Base-by-base conservation (phyloP, 73 alveolate species). In the Stentor coeruleus region DNA sequence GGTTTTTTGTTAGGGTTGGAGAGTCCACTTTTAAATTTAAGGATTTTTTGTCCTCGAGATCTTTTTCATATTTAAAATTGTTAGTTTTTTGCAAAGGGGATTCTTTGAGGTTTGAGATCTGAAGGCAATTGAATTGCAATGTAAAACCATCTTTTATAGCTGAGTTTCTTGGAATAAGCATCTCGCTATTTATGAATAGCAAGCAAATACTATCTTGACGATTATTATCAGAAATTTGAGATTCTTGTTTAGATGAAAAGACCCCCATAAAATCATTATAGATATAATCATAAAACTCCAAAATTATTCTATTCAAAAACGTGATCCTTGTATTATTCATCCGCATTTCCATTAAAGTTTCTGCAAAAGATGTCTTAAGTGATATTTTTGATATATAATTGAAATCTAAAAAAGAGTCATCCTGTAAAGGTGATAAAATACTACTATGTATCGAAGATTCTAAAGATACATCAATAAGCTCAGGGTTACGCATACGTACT, bases 101-200 rank as follows among this genome's bases (percentile, higher is more conserved):
- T 20, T 1, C 14, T 66, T 20, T 26, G 37, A 20, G 20, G 37
- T 66, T 66, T 26, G 40, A 20, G 41, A 66, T 11, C 1, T 20
- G 20, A 20, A 66, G 39, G 0, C 49, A 26, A 15, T 20, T 33
- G 37, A 66, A 20, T 66, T 31, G n/a, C 11, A 31, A 20, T 20
- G 37, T 31, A 11, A 66, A 20, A 37, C 79, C 79, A 33, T 66
- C 79, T 1, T 66, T 66, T 66, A 31, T 11, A 20, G 37, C 37
- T 20, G 79, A 66, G 33, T 66, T 66, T 31, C 79, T 20, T 26
- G 79, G 79, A 37, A 66, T 66, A 20, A 20, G 33, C 15, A 66
- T 66, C 11, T 0, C 37, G 2, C 40, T 20, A 66, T 66, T 33
- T 26, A 66, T 37, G 14, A 66, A 66, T 11, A 66, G 11, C 15